A percentile compares a stretch with the other conserved stretches of the same genome.
Conservation (phyloP, 1,284 basidiomycete genomes). For the Melampsora medusae region DNA sequence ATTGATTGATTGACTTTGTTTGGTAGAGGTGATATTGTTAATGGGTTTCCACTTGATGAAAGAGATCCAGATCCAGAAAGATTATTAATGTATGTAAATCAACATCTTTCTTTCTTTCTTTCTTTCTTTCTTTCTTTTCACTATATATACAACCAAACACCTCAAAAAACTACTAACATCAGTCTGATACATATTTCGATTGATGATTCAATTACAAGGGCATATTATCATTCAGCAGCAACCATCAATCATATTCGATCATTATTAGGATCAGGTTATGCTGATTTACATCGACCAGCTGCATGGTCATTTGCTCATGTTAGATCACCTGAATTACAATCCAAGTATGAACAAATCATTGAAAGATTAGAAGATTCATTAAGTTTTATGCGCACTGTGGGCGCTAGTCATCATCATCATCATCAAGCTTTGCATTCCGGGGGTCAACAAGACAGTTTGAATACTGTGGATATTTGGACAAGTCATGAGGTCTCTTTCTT, state of each 20-base stretch:
- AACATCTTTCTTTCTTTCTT: too few species aligned
- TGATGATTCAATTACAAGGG: constrained; percentile 59
- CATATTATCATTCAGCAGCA: constrained; percentile 92
- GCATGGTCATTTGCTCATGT: constrained; percentile 92
- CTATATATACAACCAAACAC: background rate
- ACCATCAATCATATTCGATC: constrained; percentile 90
- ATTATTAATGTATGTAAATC: constrained; percentile 60
- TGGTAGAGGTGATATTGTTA: constrained; percentile 87
- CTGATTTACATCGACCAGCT: constrained; percentile 77
- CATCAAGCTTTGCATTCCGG: constrained; percentile 59
- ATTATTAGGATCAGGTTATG: constrained; percentile 84
- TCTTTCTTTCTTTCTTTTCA: constrained; percentile 57
- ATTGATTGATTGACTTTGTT: too few species aligned
- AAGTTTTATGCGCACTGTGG: constrained; percentile 88
- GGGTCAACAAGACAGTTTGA: constrained; percentile 68
- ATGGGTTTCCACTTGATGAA: constrained; percentile 70
- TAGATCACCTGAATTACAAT: constrained; percentile 70
- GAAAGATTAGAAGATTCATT: constrained; percentile 82
- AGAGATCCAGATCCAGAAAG: constrained; percentile 84
- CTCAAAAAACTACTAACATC: too few species aligned
- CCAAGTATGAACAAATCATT: constrained; percentile 80
- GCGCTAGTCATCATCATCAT: constrained; percentile 57
- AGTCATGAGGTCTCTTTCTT: constrained; percentile 61
- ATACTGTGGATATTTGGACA: constrained; percentile 91
- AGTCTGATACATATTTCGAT: constrained; percentile 11